Percentiles rank a stretch among this genome's conserved stretches.
Evolutionary conservation across 805 yeast species (phyloP).

Genomic region (Saccharomycopsis selenospora): DNA sequence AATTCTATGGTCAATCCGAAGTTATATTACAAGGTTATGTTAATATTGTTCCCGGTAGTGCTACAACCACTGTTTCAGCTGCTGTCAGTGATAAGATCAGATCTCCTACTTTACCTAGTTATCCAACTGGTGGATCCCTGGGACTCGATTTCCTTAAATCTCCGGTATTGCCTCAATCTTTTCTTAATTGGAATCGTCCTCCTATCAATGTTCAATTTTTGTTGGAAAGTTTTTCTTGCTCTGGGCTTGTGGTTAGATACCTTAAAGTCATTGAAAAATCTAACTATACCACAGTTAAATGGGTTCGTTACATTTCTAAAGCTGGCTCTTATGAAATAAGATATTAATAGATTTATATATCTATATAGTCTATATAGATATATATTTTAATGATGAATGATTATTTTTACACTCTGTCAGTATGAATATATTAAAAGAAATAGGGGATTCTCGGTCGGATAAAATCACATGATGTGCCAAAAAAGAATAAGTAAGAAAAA

Average conservation of each 20-base stretch:
- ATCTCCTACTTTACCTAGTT: neutral
- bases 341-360: too few relatives aligned
- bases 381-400: too few relatives aligned
- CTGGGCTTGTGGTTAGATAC: constrained; percentile 69
- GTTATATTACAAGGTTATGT: constrained; percentile 44
- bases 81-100: constrained; percentile 1
- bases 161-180: neutral
- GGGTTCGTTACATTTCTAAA: constrained; percentile 74
- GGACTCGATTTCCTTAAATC: neutral
- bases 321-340: constrained; percentile 81
- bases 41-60: constrained; percentile 36
- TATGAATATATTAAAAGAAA: too few relatives aligned
- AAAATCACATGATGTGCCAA: too few relatives aligned
- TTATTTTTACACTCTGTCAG: too few relatives aligned
- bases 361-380: too few relatives aligned
- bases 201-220: constrained; percentile 67
- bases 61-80: constrained; percentile 19
- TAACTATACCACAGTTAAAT: constrained; percentile 68
- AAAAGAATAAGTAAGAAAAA: too few relatives aligned
- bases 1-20: constrained; percentile 61
- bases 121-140: neutral
- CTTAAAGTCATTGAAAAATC: constrained; percentile 54
- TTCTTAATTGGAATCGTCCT: constrained; percentile 56
- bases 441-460: too few relatives aligned
- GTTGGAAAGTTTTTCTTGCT: constrained; percentile 66